Evolutionary conservation across 495 filamentous ascomycete genomes (phyloP), one percentile per base, ranked within the genome.

Genomic region (Antarctomyces pellizariae): DNA sequence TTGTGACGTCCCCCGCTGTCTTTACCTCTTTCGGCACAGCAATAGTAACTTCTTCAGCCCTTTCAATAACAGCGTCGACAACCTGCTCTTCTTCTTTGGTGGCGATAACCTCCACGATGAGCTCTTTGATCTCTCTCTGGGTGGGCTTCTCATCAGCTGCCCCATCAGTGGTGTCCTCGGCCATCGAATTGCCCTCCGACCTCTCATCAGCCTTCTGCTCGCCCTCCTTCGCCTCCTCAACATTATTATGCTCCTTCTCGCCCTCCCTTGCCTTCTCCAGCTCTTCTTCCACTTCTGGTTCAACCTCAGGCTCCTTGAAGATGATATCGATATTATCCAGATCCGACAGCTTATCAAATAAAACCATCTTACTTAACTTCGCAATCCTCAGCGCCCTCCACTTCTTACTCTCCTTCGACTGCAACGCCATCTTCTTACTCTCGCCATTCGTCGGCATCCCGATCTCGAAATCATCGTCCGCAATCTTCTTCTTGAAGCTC

Each of bases 321-420:
- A 66, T 53, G 13, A 42, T 36, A 26, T 60, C 53, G 23, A 64
- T 51, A 19, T 75, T 76, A 36, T 75, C 71, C 22, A 69, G 72
- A 37, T 80, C 67, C 10, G 89, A 80, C 10, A 91, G 69, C 43
- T 75, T 77, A 42, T 92, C 78, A 41, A 93, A 90, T 7, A 65
- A 42, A 20, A 61, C 58, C 15, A 93, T 62, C 36, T 69, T 74
- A 35, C 52, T 64, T 38, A 59, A 70, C 21, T 67, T 63, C 3
- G 78, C 73, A 29, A 92, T 62, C 19, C 86, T 66, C 24, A 95
- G 52, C 11, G 74, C 70, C 33, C 79, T 64, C 86, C 86, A 97
- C 16, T 65, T 71, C 48, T 89, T 83, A 54, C 77, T 90, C 13
- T 65, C 60, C 44, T 80, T 89, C 2, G 64, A 50, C 25, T 71